These are phyloP conservation scores for Penicillium salamii DNA, from an alignment of 495 filamentous ascomycete genomes.

Conservation along the genomic window DNA sequence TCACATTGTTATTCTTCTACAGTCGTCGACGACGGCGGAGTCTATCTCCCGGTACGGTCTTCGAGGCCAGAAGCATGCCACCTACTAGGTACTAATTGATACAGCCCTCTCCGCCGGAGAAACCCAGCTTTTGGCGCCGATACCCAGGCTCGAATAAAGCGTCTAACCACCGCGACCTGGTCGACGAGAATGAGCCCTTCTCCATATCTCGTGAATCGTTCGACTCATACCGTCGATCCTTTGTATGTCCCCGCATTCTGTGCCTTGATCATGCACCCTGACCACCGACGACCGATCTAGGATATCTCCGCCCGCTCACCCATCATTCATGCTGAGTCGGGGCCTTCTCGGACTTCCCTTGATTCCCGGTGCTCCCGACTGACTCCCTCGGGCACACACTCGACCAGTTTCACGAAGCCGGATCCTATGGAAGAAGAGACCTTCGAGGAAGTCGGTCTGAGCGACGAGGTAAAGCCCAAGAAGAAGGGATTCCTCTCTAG, in stretches of 20 bases:
- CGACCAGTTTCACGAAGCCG: constrained; percentile 51
- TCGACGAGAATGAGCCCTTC: constrained; percentile 87
- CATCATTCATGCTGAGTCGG: constrained; percentile 54
- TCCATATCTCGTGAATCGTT: constrained; percentile 97
- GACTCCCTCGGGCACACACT: constrained; percentile 46
- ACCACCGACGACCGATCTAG: constrained; percentile 40
- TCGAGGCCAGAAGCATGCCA: not conserved
- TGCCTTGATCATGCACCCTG: not conserved
- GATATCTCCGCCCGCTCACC: constrained; percentile 92
- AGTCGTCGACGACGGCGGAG: constrained; percentile 97
- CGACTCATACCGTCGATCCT: constrained; percentile 94
- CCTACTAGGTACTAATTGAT: constrained; percentile 17
- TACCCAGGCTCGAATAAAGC: constrained; percentile 64
- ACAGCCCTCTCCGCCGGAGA: constrained; percentile 88
- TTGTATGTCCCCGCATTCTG: constrained; percentile 57
- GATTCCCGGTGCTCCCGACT: constrained; percentile 66
- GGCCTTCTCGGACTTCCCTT: constrained; percentile 68
- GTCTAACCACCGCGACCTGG: constrained; percentile 66
- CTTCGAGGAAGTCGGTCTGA: constrained; percentile 90
- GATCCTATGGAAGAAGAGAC: constrained; percentile 66
- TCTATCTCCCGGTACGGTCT: constrained; percentile 82
- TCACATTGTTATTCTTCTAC: constrained; percentile 4
- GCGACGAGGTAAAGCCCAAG: constrained; percentile 72
- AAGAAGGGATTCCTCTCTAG: constrained; percentile 82
- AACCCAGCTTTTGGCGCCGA: constrained; percentile 77